These are phyloP conservation scores for Boletus bicolor DNA, from an alignment of 768 basidiomycete genomes.

Conservation along the genomic window DNA sequence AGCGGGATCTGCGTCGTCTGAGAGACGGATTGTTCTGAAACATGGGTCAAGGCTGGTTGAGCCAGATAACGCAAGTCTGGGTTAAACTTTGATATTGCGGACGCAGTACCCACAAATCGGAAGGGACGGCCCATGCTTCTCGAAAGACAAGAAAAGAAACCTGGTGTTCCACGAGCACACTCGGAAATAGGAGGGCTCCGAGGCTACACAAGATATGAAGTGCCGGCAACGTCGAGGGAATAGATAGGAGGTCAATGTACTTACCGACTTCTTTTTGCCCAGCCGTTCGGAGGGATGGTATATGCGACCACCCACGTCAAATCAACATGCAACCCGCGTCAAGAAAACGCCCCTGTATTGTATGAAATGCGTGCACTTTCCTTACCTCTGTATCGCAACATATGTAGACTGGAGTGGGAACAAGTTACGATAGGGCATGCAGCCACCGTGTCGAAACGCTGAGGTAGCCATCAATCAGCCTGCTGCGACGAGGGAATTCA, in stretches of 20 bases:
- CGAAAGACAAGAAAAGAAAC: constrained; percentile 1
- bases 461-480: constrained; percentile 3
- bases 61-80: neutral
- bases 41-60: neutral
- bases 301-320: neutral
- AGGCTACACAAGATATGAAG: constrained; percentile 12
- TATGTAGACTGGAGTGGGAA: constrained; percentile 15
- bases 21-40: neutral
- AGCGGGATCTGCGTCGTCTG: neutral
- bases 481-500: neutral
- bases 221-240: constrained; percentile 8
- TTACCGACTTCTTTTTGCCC: constrained; percentile 7
- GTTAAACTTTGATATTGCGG: neutral
- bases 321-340: neutral
- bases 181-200: constrained; percentile 24
- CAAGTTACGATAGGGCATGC: constrained; percentile 12
- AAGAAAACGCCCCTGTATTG: neutral
- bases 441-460: constrained; percentile 9
- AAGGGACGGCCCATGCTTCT: constrained; percentile 4
- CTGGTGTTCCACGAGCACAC: neutral
- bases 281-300: neutral
- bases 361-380: constrained; percentile 16
- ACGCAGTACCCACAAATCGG: neutral
- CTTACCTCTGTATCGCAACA: constrained; percentile 1
- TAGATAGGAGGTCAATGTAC: constrained; percentile 10